Conservation (phyloP, 495 filamentous ascomycete species). For the Amorphotheca resinae region DNA sequence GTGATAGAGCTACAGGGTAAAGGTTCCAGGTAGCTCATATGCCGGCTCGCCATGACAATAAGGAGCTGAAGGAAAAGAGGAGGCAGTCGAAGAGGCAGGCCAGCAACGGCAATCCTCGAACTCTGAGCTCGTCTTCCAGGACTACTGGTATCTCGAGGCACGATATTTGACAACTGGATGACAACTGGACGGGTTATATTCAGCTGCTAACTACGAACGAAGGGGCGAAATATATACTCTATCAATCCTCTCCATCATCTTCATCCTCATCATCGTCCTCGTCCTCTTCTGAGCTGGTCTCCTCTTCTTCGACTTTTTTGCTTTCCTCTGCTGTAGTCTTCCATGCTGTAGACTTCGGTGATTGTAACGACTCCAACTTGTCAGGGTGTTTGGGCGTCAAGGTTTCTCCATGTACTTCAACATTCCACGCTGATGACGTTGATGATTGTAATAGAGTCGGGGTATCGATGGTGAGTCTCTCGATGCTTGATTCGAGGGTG, state of each 20-base stretch:
- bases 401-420: background rate
- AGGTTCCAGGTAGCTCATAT: too few species aligned
- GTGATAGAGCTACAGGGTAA: too few species aligned
- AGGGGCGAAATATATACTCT: background rate
- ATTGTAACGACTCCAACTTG: constrained; percentile 26
- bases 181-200: too few species aligned
- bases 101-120: too few species aligned
- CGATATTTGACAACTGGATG: too few species aligned
- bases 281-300: constrained; percentile 24
- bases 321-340: constrained; percentile 26
- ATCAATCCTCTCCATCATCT: constrained; percentile 6
- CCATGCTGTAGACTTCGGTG: constrained; percentile 33
- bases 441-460: constrained; percentile 24
- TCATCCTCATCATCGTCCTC: constrained; percentile 21
- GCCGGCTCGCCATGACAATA: too few species aligned
- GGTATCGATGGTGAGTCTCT: background rate
- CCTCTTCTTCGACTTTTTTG: constrained; percentile 23
- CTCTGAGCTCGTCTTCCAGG: too few species aligned
- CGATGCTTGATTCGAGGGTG: constrained; percentile 1
- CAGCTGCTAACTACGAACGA: background rate
- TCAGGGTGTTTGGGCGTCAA: constrained; percentile 5
- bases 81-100: too few species aligned
- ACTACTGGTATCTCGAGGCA: too few species aligned
- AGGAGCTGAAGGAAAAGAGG: too few species aligned
- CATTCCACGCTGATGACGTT: constrained; percentile 29